Base-by-base conservation (phyloP, 495 filamentous ascomycete species). In the Penicillium subrubescens region DNA sequence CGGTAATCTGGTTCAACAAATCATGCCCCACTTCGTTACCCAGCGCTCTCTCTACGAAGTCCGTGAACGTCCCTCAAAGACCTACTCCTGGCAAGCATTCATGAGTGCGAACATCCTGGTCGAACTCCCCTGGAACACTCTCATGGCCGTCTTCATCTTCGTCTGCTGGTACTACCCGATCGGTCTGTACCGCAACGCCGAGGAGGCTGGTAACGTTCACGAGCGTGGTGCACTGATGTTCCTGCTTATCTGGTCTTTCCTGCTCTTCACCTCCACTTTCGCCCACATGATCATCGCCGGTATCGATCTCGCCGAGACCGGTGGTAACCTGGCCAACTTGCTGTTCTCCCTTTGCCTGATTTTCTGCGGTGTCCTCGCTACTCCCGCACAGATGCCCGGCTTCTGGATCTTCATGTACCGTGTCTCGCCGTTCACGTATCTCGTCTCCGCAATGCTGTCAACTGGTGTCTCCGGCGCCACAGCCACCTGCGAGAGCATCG, bases 351-450 rank as follows among this genome's bases (percentile, higher is more conserved):
- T 91, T 52, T 84, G 77, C 70, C 79, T 87, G 58, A 77, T 88
- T 65, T 89, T 89, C 78, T 82, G 81, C 55, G 81, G 88, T 83
- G 89, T 93, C 60, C 85, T 94, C 67, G 87, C 88, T 52, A 83
- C 73, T 17, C 88, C 90, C 0, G 64, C 75, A 2, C 74, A 78
- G 1, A 80, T 92, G 57, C 90, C 90, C 14, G 73, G 84, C 31
- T 93, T 93, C 83, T 93, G 90, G 90, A 90, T 91, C 70, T 93
- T 92, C 80, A 90, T 92, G 87, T 92, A 92, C 74, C 87, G 88
- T 43, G 80, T 91, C 65, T 90, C 87, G 3, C 90, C 91, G 15
- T 87, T 92, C 66, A 90, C 87, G 0, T 92, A 93, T 60, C 77
- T 91, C 1, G 84, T 92, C 14, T 83, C 79, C 21, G 86, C 82